Evolutionary conservation across 495 filamentous ascomycete species (phyloP), one percentile per base, ranked within the genome.

Genomic region (Annulohypoxylon nitens): DNA sequence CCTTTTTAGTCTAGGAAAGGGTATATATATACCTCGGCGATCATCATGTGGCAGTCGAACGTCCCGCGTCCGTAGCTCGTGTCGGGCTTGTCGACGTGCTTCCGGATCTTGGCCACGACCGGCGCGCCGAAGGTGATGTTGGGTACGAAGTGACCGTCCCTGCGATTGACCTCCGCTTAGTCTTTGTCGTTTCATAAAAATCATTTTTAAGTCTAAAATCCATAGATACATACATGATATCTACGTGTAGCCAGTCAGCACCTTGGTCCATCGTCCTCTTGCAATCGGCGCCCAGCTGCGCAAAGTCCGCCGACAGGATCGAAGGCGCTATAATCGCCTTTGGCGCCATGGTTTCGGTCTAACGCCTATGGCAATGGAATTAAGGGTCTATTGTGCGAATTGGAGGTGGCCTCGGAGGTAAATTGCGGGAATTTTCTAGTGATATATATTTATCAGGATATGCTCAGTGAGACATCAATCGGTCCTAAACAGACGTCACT

Each of bases 41-140:
- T 97, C 96, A 99, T 99, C 97, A 99, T 98, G 81, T 99, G 96
- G 88, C 96, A 99, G 82, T 99, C 96, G 76, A 99, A 99, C 30
- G 96, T 97, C 25, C 96, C 96, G 76, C 89, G 91, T 3, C 91
- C 92, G 71, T 89, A 81, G 39, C 84, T 75, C 62, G 81, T 76
- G 26, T 75, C 73, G 18, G 86, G 84, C 61, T 72, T 73, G 48
- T 90, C 89, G 62, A 99, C 94, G 75, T 97, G 91, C 43, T 87
- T 86, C 41, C 96, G 91, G 64, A 99, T 96, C 83, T 94, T 97
- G 62, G 92, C 94, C 8, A 99, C 96, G 20, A 98, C 94, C 6
- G 96, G 96, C 34, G 85, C 90, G 48, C 96, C 96, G 80, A 98
- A 97, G 58, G 96, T 98, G 80, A 99, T 94, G 83, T 99, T 99